Evolutionary conservation across 768 basidiomycete species (phyloP), one percentile per base, ranked within the genome.

Genomic region (Ramaria sp.): DNA sequence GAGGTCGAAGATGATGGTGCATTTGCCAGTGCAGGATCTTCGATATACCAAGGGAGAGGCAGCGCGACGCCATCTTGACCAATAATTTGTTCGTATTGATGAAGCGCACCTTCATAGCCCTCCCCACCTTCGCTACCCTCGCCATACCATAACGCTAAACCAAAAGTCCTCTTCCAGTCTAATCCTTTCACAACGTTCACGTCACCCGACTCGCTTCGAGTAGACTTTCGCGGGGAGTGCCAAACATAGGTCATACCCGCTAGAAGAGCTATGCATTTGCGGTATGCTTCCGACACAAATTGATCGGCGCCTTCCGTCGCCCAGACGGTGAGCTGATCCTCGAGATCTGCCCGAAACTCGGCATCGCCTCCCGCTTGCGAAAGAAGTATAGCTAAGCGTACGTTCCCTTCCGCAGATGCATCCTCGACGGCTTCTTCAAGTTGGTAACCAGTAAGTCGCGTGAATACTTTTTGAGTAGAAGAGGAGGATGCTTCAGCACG

Each of bases 131-230:
- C 24, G 20, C 91, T 75, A 2, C 81, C 76, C 43, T 84, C 77
- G 0, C 82, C 83, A 67, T 84, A 97, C 96, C 96, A 99, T 33
- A 98, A 71, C 59, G 85, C 84, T 45, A 97, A 71, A 2, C 91
- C 96, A 66, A 98, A 89, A 0, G 85, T 84, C 19, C 92, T 82
- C 68, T 92, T 94, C 96, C 96, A 99, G 66, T 96, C 94, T 53
- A 97, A 69, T 0, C 81, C 87, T 53, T 83, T 73, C 17, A 82
- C 74, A 4, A 96, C 73, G 55, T 80, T 72, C 27, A 90, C 65
- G 55, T 85, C 82, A 34, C 12, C 73, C 67, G 65, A 75, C 76
- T 47, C 78, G 79, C 61, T 76, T 74, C 22, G 77, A 62, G 17
- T 78, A 80, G 27, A 73, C 73, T 2, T 78, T 78, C 59, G 70